Base-by-base conservation (phyloP, 495 filamentous ascomycete species). In the Penicillium verhagenii region DNA sequence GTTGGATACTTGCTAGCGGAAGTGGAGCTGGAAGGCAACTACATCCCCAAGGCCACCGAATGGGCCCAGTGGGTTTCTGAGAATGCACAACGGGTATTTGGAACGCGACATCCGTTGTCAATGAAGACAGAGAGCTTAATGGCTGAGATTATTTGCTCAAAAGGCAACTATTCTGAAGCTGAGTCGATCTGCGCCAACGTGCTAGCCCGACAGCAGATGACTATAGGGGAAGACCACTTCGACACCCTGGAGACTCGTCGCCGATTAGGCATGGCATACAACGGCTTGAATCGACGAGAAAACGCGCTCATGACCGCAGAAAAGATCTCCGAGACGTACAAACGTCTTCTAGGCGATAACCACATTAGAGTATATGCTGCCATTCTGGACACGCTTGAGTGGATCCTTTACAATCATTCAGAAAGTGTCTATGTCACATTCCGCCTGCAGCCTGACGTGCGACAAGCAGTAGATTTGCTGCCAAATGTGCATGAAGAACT, bases 141-240 rank as follows among this genome's bases (percentile, higher is more conserved):
- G 45, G 66, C 61, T 23, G 69, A 74, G 38, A 55, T 72, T 18
- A 44, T 72, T 7, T 60, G 51, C 18, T 58, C 60, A 3, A 58
- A 64, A 11, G 71, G 69, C 20, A 67, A 65, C 28, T 53, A 61
- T 9, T 61, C 69, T 29, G 69, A 72, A 31, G 64, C 66, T 0
- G 69, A 74, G 53, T 72, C 69, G 0, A 55, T 72, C 26, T 69
- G 66, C 19, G 66, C 71, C 14, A 72, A 74, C 7, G 63, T 72
- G 3, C 57, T 74, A 2, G 71, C 71, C 2, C 66, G 69, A 11
- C 71, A 74, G 20, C 71, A 74, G 26, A 74, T 74, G 59, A 68
- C 55, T 9, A 66, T 74, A 14, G 71, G 71, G 11, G 71, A 74
- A 37, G 63, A 71, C 13, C 68, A 71, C 37, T 26, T 72, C 2